A percentile compares a stretch with the other conserved stretches of the same genome.
phyloP scores from a whole-genome alignment of 2,329 filamentous ascomycete genomes.

The Fusarium temperatum region DNA sequence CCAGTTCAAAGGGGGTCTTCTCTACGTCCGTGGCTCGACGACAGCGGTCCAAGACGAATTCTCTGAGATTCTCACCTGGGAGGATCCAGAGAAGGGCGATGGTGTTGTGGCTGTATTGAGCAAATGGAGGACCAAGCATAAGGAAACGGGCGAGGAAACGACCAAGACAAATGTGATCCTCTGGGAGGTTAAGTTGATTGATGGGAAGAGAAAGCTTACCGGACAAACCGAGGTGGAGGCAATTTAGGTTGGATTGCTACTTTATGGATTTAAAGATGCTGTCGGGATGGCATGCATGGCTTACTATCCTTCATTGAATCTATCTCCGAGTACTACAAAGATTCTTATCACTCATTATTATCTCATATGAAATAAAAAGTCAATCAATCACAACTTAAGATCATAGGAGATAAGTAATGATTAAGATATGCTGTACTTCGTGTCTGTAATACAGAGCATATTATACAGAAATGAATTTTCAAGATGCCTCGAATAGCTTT shows the following conservation, averaged over 20 bases:
- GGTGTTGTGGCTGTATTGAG: background rate
- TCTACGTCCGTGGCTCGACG: background rate
- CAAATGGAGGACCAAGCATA: background rate
- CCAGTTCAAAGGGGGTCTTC: background rate
- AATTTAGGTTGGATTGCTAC: background rate
- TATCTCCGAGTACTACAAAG: rapidly evolving
- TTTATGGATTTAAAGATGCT: rapidly evolving
- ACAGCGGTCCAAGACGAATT: background rate
- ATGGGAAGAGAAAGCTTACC: background rate
- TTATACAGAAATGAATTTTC: background rate
- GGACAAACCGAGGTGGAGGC: background rate
- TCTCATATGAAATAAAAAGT: background rate
- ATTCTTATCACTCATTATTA: background rate
- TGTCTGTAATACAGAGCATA: background rate
- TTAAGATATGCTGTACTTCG: too few species aligned
- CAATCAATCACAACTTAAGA: background rate
- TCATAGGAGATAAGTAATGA: too few species aligned
- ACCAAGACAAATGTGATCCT: background rate
- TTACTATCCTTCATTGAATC: background rate
- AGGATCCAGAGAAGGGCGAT: background rate
- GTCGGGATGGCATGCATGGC: rapidly evolving
- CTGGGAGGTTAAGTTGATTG: background rate
- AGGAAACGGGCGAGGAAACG: background rate
- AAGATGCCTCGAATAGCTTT: too few species aligned
- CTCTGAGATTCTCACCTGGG: background rate